phyloP scores from a whole-genome alignment of 2,329 filamentous ascomycete genomes.

The Pseudonectria foliicola region DNA sequence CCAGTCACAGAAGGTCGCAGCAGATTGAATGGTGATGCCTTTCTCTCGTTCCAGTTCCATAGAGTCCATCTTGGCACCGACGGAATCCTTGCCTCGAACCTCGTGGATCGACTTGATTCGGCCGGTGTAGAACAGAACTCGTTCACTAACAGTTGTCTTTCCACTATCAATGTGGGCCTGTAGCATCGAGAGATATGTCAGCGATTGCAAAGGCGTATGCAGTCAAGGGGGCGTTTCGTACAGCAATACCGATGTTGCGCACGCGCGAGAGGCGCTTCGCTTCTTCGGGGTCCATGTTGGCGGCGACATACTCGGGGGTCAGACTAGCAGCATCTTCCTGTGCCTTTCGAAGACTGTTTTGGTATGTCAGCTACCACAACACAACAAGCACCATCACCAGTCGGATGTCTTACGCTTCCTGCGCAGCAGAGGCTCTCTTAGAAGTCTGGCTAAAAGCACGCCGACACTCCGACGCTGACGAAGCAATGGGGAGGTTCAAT shows the following conservation, averaged over 20 bases:
- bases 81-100: constrained; percentile 86
- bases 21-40: constrained; percentile 98
- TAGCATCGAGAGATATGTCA: constrained; percentile 10
- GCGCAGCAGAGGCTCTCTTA: constrained; percentile 27
- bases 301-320: constrained; percentile 57
- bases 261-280: constrained; percentile 70
- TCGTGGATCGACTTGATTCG: constrained; percentile 97
- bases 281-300: constrained; percentile 76
- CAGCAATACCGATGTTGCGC: constrained; percentile 96
- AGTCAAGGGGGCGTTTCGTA: constrained; percentile 31
- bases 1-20: constrained; percentile 97
- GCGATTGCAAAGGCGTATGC: constrained; percentile 1
- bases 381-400: constrained; percentile 1
- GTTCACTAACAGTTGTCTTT: constrained; percentile 94
- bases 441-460: constrained; percentile 29
- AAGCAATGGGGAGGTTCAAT: constrained; percentile 19
- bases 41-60: constrained; percentile 99
- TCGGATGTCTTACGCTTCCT: constrained; percentile 31
- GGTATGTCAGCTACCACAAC: not conserved
- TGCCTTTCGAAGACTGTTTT: constrained; percentile 40
- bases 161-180: constrained; percentile 97
- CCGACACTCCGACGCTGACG: constrained; percentile 16
- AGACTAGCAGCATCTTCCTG: constrained; percentile 46
- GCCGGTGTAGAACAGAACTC: constrained; percentile 96
- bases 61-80: constrained; percentile 99